These are phyloP conservation scores for Thraustotheca clavata DNA, from an alignment of 352 stramenopile genomes.

Conservation along the genomic window DNA sequence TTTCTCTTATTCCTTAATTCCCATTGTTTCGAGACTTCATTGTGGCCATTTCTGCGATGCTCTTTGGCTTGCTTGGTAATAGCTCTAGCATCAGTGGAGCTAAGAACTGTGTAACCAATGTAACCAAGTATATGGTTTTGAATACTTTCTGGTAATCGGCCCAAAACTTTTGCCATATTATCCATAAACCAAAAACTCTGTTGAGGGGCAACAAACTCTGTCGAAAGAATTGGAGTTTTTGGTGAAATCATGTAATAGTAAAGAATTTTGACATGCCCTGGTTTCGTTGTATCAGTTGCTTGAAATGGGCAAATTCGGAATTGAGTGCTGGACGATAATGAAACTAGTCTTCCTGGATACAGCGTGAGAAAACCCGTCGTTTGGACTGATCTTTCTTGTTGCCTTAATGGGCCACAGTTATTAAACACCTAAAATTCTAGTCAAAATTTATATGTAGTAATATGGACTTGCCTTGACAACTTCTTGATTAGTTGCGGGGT, in stretches of 20 bases:
- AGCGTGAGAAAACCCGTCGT: not conserved
- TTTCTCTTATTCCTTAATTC: too few species aligned
- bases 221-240: not conserved
- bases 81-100: too few species aligned
- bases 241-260: not conserved
- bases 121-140: not conserved
- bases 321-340: not conserved
- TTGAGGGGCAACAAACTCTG: not conserved
- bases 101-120: not conserved
- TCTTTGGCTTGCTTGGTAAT: too few species aligned
- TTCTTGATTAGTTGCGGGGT: not conserved
- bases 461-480: not conserved
- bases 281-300: not conserved
- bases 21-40: too few species aligned
- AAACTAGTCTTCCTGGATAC: not conserved
- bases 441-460: not conserved
- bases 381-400: not conserved
- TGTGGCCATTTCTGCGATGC: too few species aligned
- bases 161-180: not conserved
- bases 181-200: not conserved
- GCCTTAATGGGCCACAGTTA: not conserved
- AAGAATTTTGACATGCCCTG: not conserved
- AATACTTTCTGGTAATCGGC: not conserved
- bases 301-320: not conserved
- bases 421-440: not conserved